These are phyloP conservation scores for Arthrinium phaeospermum DNA, from an alignment of 2,329 filamentous ascomycete genomes.

Conservation along the genomic window DNA sequence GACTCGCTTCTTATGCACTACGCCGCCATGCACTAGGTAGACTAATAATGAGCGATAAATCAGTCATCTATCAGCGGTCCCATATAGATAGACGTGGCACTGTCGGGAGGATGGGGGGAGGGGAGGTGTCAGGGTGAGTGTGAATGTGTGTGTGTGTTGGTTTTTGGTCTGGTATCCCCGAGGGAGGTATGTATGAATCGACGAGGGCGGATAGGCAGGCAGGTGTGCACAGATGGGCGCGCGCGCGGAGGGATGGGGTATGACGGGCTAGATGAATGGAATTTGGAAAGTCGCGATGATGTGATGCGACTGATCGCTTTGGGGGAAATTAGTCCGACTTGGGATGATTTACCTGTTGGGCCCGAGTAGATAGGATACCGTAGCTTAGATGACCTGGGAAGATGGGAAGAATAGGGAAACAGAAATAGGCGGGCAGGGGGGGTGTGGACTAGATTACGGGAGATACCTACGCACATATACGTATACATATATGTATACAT, in stretches of 20 bases:
- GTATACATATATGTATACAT: slow-evolving; percentile 11
- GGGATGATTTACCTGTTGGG: slow-evolving; percentile 17
- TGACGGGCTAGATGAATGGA: slow-evolving; percentile 5
- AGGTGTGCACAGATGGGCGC: not conserved
- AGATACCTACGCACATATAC: not conserved
- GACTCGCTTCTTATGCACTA: slow-evolving; percentile 14
- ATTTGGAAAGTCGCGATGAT: slow-evolving; percentile 17
- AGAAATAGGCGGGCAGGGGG: slow-evolving; percentile 15
- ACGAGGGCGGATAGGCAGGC: not conserved
- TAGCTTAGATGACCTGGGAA: not conserved
- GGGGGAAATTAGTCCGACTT: slow-evolving; percentile 15
- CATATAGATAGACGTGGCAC: slow-evolving; percentile 13
- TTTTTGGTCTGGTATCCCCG: not conserved
- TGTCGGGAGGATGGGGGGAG: not conserved
- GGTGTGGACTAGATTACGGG: slow-evolving; percentile 2
- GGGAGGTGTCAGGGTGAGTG: slow-evolving; percentile 14
- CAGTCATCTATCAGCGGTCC: slow-evolving; percentile 14
- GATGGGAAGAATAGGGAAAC: slow-evolving; percentile 10
- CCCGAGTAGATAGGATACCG: slow-evolving; percentile 16
- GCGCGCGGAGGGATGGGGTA: slow-evolving; percentile 10
- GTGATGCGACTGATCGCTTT: slow-evolving; percentile 17
- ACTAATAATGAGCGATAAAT: slow-evolving; percentile 12
- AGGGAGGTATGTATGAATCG: not conserved
- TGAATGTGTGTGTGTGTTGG: slow-evolving; percentile 3
- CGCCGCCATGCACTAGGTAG: slow-evolving; percentile 6